A percentile compares a stretch with the other conserved stretches of the same genome.
Evolutionary conservation across 2,329 filamentous ascomycete species (phyloP).

Genomic region (Sporothrix curviconia): DNA sequence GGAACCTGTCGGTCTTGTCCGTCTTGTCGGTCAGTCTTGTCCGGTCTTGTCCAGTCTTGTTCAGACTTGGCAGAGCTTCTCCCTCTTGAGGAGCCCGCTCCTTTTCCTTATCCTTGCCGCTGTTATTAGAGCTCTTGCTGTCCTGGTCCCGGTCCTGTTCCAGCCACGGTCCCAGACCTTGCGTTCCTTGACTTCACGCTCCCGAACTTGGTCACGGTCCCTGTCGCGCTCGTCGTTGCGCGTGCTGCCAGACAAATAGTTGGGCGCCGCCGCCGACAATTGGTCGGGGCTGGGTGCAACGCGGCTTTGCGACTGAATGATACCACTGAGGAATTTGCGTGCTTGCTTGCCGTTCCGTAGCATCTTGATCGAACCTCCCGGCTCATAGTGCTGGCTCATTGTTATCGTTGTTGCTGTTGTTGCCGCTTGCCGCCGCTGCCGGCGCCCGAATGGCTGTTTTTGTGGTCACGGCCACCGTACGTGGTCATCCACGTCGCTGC

Average conservation of each 20-base stretch:
- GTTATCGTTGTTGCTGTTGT: conserved; percentile 18
- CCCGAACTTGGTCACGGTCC: conserved; percentile 14
- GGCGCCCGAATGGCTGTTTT: conserved; percentile 21
- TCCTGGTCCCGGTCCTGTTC: conserved; percentile 20
- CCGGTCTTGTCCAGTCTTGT: too few relatives aligned
- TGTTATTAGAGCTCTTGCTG: background rate
- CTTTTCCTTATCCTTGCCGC: conserved; percentile 5
- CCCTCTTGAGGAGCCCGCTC: background rate
- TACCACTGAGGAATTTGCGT: conserved; percentile 36
- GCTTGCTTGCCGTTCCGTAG: conserved; percentile 35
- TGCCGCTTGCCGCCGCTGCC: conserved; percentile 16
- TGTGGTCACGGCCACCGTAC: conserved; percentile 23
- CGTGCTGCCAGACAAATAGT: too few relatives aligned
- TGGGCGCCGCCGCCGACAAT: background rate
- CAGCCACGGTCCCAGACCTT: background rate
- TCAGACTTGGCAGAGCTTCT: too few relatives aligned
- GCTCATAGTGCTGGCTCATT: conserved; percentile 27
- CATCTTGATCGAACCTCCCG: conserved; percentile 30
- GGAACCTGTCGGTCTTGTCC: background rate
- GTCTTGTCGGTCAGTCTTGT: too few relatives aligned
- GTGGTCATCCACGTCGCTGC: conserved; percentile 40
- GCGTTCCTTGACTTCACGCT: conserved; percentile 18
- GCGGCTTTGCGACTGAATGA: conserved; percentile 32
- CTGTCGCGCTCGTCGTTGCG: background rate
- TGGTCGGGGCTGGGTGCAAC: conserved; percentile 26